Base-by-base conservation (phyloP, 495 filamentous ascomycete genomes). In the Daldinia caldariorum region DNA sequence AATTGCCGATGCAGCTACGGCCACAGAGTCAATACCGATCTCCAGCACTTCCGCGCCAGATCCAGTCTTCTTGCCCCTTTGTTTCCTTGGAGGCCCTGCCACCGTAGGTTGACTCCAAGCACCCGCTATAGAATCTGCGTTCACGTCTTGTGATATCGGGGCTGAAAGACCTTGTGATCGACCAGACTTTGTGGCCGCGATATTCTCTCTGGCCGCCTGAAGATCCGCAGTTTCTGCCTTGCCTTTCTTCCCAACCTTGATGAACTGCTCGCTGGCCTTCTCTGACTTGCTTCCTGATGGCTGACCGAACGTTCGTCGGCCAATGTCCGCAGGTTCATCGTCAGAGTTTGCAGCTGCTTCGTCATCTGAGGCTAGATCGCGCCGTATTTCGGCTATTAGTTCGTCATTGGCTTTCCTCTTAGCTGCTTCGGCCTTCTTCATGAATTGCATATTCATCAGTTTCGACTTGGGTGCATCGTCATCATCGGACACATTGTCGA, bases 401-500 rank as follows among this genome's bases (percentile, higher is more conserved):
- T 91, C 90, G 72, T 97, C 92, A 61, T 97, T 98, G 65, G 88
- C 83, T 58, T 88, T 88, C 74, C 89, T 94, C 68, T 86, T 86
- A 41, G 87, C 82, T 10, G 89, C 91, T 67, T 97, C 93, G 12
- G 93, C 94, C 45, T 89, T 92, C 69, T 89, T 87, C 95, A 99
- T 99, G 74, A 98, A 99, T 20, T 75, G 64, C 79, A 61, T 75
- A 4, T 59, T 77, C 76, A 71, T 51, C 22, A 72, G 41, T 62
- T 84, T 85, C 18, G 85, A 81, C 4, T 80, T 82, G 50, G 83
- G 81, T 20, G 66, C 58, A 0, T 77, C 77, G 13, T 76, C 76
- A 5, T 79, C 67, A 3, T 76, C 73, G 3, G 79, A 84, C 1
- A 84, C 69, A 2, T 79, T 80, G 45, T 89, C 81, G 6, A 94